phyloP scores from a whole-genome alignment of 2,329 filamentous ascomycete species.

The Nothophoma quercina region DNA sequence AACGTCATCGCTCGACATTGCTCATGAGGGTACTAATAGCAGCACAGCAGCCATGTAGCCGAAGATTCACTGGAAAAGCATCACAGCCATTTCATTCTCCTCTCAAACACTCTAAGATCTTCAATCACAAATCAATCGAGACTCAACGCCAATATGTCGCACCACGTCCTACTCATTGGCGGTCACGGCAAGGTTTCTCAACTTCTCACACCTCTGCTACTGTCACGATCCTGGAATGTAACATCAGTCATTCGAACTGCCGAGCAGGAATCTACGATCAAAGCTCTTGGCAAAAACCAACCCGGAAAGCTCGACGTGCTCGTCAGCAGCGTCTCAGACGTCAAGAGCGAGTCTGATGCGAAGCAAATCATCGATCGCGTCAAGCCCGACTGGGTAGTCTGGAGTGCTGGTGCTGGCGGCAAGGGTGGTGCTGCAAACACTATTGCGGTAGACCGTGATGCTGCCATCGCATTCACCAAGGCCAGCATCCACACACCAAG shows the following conservation, averaged over 20 bases:
- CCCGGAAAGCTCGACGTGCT: slow-evolving; percentile 73
- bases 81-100: not conserved
- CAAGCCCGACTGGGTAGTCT: slow-evolving; percentile 71
- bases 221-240: slow-evolving; percentile 77
- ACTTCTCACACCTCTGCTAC: slow-evolving; percentile 76
- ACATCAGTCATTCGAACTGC: slow-evolving; percentile 78
- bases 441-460: slow-evolving; percentile 61
- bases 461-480: slow-evolving; percentile 62
- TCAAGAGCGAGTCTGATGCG: slow-evolving; percentile 70
- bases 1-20: slow-evolving; percentile 16
- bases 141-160: slow-evolving; percentile 43
- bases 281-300: slow-evolving; percentile 65
- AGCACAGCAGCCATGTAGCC: not conserved
- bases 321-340: slow-evolving; percentile 74
- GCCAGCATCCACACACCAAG: slow-evolving; percentile 55
- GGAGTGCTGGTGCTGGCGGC: slow-evolving; percentile 69
- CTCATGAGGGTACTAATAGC: slow-evolving; percentile 14
- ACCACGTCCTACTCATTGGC: slow-evolving; percentile 72
- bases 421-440: slow-evolving; percentile 61
- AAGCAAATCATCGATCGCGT: slow-evolving; percentile 67
- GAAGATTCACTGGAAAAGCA: not conserved
- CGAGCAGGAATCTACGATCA: slow-evolving; percentile 71
- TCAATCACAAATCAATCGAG: not conserved
- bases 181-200: slow-evolving; percentile 83
- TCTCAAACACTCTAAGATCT: too few relatives aligned